Percentiles rank a stretch among this genome's conserved stretches.
phyloP scores from a whole-genome alignment of 139 green algal genomes.

The Chlorella sp. region DNA sequence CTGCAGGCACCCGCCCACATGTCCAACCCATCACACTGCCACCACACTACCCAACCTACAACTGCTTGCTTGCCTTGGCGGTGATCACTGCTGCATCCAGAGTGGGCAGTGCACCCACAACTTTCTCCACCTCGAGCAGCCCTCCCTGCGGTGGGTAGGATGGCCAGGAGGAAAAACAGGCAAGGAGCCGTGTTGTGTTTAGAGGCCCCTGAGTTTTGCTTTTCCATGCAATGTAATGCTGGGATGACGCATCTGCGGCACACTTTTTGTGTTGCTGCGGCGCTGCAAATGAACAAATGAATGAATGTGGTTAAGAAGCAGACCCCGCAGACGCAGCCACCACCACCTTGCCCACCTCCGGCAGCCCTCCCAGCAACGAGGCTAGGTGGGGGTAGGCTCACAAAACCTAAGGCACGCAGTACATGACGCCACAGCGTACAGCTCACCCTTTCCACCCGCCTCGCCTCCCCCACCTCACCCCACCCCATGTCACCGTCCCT shows the following conservation, averaged over 20 bases:
- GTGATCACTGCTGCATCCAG: constrained; percentile 21
- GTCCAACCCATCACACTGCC: background rate
- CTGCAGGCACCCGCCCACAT: background rate
- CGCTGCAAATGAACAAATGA: no score
- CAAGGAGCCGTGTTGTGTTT: background rate
- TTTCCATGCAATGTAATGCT: no score
- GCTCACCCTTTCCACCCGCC: background rate
- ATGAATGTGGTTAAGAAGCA: background rate
- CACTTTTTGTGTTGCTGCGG: no score
- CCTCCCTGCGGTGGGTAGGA: background rate
- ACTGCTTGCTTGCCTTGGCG: constrained; percentile 11
- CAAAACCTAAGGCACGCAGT: no score
- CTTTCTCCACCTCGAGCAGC: constrained; percentile 5
- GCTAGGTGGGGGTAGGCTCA: no score
- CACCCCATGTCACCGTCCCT: background rate
- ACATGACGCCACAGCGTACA: background rate
- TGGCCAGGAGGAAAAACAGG: background rate
- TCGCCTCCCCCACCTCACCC: background rate
- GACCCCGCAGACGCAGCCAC: background rate
- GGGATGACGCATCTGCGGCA: background rate
- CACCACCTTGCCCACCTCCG: background rate
- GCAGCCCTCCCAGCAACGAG: no score
- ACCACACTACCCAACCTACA: background rate
- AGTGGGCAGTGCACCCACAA: background rate
- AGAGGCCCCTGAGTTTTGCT: no score